Conservation (phyloP, 352 stramenopile species). For the Globisporangium viniferum region DNA sequence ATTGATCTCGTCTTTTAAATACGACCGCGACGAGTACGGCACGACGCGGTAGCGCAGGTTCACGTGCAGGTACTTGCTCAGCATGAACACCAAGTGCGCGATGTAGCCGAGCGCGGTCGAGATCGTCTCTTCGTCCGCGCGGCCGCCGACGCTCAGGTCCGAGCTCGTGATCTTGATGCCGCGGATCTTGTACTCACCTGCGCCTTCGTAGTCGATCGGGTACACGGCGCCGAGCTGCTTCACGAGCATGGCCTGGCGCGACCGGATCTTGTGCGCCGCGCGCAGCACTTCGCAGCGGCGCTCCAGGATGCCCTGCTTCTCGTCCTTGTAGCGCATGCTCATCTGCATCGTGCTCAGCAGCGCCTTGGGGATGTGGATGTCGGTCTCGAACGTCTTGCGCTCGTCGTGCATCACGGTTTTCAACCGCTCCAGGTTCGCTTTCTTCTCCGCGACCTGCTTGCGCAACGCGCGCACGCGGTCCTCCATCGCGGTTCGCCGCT, state of each 20-base stretch:
- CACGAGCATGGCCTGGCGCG: constrained; percentile 73
- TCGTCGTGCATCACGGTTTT: constrained; percentile 71
- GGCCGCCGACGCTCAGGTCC: constrained; percentile 54
- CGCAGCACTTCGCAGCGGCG: constrained; percentile 72
- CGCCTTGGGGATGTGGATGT: constrained; percentile 79
- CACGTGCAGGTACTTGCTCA: constrained; percentile 86
- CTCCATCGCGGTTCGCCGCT: constrained; percentile 42
- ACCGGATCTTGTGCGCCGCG: constrained; percentile 80
- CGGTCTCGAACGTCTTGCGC: constrained; percentile 70
- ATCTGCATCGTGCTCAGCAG: constrained; percentile 78
- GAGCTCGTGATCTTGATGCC: constrained; percentile 74
- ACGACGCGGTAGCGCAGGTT: constrained; percentile 82
- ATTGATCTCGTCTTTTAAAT: constrained; percentile 86
- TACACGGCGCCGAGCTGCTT: constrained; percentile 76
- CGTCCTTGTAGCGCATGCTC: constrained; percentile 80
- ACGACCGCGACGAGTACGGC: constrained; percentile 77
- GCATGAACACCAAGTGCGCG: constrained; percentile 85
- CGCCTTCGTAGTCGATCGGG: constrained; percentile 80
- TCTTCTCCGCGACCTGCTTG: constrained; percentile 53
- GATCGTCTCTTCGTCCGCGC: constrained; percentile 73
- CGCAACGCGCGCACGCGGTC: constrained; percentile 47
- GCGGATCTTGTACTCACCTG: constrained; percentile 78
- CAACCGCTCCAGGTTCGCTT: constrained; percentile 49
- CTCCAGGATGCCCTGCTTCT: constrained; percentile 75
- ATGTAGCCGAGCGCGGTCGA: constrained; percentile 85